Evolutionary conservation across 768 basidiomycete species (phyloP).

Genomic region (Pholiota conissans): DNA sequence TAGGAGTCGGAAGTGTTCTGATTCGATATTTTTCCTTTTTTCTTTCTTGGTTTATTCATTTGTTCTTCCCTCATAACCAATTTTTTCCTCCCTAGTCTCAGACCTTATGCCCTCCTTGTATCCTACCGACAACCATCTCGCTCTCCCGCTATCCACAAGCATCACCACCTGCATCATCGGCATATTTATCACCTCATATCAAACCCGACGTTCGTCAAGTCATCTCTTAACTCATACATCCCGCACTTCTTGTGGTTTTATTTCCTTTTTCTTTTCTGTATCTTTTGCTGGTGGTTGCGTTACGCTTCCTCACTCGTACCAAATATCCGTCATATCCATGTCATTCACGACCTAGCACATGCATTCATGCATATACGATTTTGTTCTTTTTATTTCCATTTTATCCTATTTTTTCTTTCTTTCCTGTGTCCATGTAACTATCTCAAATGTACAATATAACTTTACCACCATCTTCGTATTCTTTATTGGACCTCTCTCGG

Average conservation of each 20-base stretch:
- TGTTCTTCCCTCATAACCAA: neutral
- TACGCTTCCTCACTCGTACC: too few relatives aligned
- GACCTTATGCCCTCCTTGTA: neutral
- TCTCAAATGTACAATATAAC: too few relatives aligned
- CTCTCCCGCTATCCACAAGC: constrained; percentile 4
- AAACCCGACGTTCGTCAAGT: neutral
- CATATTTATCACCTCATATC: constrained; percentile 11
- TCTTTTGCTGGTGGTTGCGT: neutral
- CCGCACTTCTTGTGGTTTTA: neutral
- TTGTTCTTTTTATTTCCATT: neutral
- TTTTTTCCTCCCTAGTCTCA: neutral
- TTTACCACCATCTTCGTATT: too few relatives aligned
- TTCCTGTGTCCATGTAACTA: too few relatives aligned
- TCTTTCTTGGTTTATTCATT: neutral
- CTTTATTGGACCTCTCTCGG: too few relatives aligned
- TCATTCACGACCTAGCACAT: neutral
- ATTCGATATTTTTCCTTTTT: constrained; percentile 3
- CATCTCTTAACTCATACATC: neutral
- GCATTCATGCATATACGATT: neutral
- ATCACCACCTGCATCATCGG: constrained; percentile 5
- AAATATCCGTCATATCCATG: neutral
- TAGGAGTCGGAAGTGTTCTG: neutral
- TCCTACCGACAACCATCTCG: constrained; percentile 5
- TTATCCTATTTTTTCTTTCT: too few relatives aligned
- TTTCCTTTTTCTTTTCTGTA: neutral